Percentiles rank a stretch among this genome's conserved stretches.
phyloP scores from a whole-genome alignment of 352 stramenopile genomes.

The Pythium oligandrum region DNA sequence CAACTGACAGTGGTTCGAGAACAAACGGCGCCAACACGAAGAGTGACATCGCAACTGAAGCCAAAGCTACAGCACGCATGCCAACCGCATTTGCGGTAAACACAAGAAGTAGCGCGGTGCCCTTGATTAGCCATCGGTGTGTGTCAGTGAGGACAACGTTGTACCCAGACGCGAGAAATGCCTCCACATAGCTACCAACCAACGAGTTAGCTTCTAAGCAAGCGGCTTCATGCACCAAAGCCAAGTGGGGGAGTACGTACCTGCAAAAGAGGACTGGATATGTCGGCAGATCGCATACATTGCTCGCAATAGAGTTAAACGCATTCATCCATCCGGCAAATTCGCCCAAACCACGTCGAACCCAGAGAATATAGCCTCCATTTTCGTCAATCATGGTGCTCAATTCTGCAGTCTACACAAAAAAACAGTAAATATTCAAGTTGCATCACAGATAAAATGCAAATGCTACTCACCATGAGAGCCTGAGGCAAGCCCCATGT shows the following conservation, averaged over 20 bases:
- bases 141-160: constrained; percentile 38
- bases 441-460: no score
- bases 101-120: constrained; percentile 57
- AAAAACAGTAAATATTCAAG: no score
- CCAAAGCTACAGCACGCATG: constrained; percentile 70
- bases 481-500: constrained; percentile 82
- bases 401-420: constrained; percentile 61
- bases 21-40: constrained; percentile 80
- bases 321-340: constrained; percentile 83
- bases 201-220: neutral
- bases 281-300: constrained; percentile 79
- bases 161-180: constrained; percentile 63
- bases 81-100: constrained; percentile 67
- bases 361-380: constrained; percentile 82
- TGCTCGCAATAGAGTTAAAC: constrained; percentile 83
- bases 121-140: constrained; percentile 74
- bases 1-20: constrained; percentile 64
- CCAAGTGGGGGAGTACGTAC: constrained; percentile 11
- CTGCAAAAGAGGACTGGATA: constrained; percentile 83
- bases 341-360: constrained; percentile 70
- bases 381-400: constrained; percentile 86
- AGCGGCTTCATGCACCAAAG: neutral
- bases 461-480: constrained; percentile 48
- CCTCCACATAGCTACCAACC: constrained; percentile 59
- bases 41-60: constrained; percentile 76